These are phyloP conservation scores for Nitzschia sp. DNA, from an alignment of 108 stramenopile genomes.

Conservation along the genomic window DNA sequence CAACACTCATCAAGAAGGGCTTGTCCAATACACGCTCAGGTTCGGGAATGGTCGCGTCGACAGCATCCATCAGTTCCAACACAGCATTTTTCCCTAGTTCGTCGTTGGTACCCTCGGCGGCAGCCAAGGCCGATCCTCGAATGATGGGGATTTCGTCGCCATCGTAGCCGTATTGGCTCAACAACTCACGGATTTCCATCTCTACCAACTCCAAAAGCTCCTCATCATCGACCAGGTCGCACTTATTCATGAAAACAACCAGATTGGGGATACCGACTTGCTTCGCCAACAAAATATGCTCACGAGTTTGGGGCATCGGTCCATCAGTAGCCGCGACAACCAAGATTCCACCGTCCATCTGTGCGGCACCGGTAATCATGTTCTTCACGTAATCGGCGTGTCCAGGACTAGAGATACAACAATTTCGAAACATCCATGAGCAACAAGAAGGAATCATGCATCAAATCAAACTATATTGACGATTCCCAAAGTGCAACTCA, in stretches of 20 bases:
- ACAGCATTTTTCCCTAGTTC: constrained; percentile 85
- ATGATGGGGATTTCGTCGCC: constrained; percentile 97
- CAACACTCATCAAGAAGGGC: constrained; percentile 98
- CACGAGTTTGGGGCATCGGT: constrained; percentile 99
- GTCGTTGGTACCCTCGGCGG: constrained; percentile 89
- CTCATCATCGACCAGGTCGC: constrained; percentile 97
- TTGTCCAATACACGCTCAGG: constrained; percentile 95
- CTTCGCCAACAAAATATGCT: constrained; percentile 98
- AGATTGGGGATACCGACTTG: constrained; percentile 99
- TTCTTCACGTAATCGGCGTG: constrained; percentile 99
- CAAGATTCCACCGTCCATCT: constrained; percentile 99
- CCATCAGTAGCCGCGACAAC: constrained; percentile 99
- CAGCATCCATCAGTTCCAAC: constrained; percentile 94
- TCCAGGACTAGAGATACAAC: constrained; percentile 72
- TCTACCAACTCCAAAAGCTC: constrained; percentile 99
- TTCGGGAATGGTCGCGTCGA: constrained; percentile 93
- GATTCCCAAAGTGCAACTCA: constrained; percentile 40
- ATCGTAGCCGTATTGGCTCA: constrained; percentile 96
- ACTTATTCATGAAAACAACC: constrained; percentile 99
- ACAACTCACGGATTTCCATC: constrained; percentile 99
- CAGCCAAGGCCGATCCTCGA: constrained; percentile 96
- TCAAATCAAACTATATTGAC: background rate
- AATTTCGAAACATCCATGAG: too few species aligned
- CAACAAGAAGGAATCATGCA: background rate
- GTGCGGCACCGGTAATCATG: constrained; percentile 99